Percentiles rank a stretch among this genome's conserved stretches.
phyloP scores from a whole-genome alignment of 495 filamentous ascomycete genomes.

The Penicillium ochrochloron region DNA sequence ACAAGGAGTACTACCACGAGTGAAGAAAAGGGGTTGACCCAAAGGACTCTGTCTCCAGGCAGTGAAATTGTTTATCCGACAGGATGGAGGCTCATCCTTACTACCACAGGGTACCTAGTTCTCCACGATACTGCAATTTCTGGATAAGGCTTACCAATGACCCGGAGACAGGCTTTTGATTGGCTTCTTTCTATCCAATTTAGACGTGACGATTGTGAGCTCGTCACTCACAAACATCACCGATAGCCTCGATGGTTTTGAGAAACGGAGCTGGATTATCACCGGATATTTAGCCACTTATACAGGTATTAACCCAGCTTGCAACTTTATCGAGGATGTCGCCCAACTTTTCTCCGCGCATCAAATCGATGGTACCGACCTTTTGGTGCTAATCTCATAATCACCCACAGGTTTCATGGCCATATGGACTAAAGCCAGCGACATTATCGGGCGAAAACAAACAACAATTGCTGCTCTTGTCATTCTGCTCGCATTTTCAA shows the following conservation, averaged over 20 bases:
- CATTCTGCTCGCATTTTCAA: slow-evolving; percentile 59
- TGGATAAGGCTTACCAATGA: slow-evolving; percentile 6
- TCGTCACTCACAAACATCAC: slow-evolving; percentile 66
- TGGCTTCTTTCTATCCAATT: slow-evolving; percentile 61
- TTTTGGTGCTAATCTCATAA: slow-evolving; percentile 2
- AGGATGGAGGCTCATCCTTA: slow-evolving; percentile 51
- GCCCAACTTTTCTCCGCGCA: background rate
- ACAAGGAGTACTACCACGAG: slow-evolving; percentile 15
- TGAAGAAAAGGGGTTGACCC: slow-evolving; percentile 32
- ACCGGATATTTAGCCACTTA: slow-evolving; percentile 62
- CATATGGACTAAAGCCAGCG: slow-evolving; percentile 63
- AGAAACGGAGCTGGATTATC: slow-evolving; percentile 60
- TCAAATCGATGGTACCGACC: background rate
- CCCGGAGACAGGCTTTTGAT: slow-evolving; percentile 50
- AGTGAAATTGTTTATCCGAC: slow-evolving; percentile 42
- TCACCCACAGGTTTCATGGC: slow-evolving; percentile 52
- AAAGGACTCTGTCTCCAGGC: slow-evolving; percentile 31
- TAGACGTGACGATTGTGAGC: slow-evolving; percentile 68
- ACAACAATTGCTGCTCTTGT: slow-evolving; percentile 53
- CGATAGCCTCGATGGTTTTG: slow-evolving; percentile 55
- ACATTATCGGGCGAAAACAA: slow-evolving; percentile 61
- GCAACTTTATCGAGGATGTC: background rate
- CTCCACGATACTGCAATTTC: background rate
- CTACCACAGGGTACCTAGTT: slow-evolving; percentile 40
- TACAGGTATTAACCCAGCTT: slow-evolving; percentile 43